A percentile compares a stretch with the other conserved stretches of the same genome.
These are phyloP conservation scores for Dendrothele bispora DNA, from an alignment of 768 basidiomycete genomes.

Conservation along the genomic window DNA sequence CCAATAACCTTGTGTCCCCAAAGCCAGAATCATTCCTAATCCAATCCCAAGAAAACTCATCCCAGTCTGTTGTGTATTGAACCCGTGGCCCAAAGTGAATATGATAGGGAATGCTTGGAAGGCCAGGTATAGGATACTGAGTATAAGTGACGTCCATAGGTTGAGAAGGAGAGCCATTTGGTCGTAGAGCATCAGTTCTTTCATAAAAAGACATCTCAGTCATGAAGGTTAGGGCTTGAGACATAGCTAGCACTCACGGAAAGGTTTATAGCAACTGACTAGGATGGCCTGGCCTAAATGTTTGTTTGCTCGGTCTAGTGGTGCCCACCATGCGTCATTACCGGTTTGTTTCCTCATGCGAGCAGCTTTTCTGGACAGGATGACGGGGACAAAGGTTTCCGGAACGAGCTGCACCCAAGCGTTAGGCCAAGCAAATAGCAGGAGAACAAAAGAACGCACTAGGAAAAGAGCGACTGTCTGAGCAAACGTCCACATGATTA, in stretches of 20 bases:
- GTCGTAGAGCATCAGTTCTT: conserved; percentile 66
- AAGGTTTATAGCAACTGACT: conserved; percentile 67
- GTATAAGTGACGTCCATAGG: conserved; percentile 63
- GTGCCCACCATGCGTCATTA: conserved; percentile 54
- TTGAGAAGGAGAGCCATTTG: conserved; percentile 77
- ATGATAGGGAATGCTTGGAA: conserved; percentile 55
- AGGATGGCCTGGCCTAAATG: conserved; percentile 47
- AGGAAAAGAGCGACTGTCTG: conserved; percentile 51
- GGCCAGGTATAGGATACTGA: conserved; percentile 64
- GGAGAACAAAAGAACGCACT: conserved; percentile 30
- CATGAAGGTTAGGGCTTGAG: no score
- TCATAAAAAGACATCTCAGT: not conserved
- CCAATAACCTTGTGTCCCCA: conserved; percentile 1
- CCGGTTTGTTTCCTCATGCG: conserved; percentile 59
- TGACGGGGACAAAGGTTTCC: conserved; percentile 68
- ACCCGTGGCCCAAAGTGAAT: conserved; percentile 55
- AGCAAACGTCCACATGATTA: conserved; percentile 67
- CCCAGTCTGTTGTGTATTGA: conserved; percentile 51
- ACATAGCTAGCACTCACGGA: conserved; percentile 47
- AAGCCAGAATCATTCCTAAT: conserved; percentile 53
- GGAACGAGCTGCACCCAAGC: conserved; percentile 50
- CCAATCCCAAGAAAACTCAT: conserved; percentile 64
- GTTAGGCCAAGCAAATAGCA: not conserved
- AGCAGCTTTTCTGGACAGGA: conserved; percentile 60
- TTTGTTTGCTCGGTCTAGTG: conserved; percentile 51